Base-by-base conservation (phyloP, 2,329 filamentous ascomycete species). In the Botrytis paeoniae region DNA sequence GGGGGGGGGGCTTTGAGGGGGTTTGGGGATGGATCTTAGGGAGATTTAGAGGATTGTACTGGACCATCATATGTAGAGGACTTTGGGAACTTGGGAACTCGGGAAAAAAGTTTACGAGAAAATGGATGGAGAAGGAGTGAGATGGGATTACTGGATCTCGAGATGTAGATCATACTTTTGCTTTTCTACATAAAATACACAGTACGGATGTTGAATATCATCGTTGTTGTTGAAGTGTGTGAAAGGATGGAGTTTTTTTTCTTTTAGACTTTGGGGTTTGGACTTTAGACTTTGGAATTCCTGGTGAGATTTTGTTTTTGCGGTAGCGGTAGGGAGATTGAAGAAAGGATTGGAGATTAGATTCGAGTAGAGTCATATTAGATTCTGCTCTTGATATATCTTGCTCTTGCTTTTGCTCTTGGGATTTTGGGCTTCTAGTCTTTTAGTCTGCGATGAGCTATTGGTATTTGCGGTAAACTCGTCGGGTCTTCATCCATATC, bases 71-170 rank as follows among this genome's bases (percentile, higher is more conserved):
- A 10, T 25, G 4, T 9, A 70, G 32, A 51, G 35, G 12, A 12
- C 16, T 59, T 43, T 9, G 54, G 12, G 18, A 43, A 39, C 6
- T 69, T 74, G 71, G 68, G 0, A 51, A 25, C 4, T 25, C 4
- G 9, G 45, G 9, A 16, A 8, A 82, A 18, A 64, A 79, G 32
- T 82, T 85, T 5, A 72, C 76, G 22, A 84, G 83, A 81, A 81
- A 76, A 82, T 84, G 74, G 85, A 85, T 73, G 73, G 75, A 0
- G 72, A 77, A 9, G 83, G 84, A 8, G 82, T 81, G 0, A 1
- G 83, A 85, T 73, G 84, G 83, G 83, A 80, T 85, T 61, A 82
- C 85, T 69, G 79, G 81, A 20, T 84, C 83, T 0, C 62, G 75
- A 1, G 84, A 25, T 25, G 45, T 51, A 1, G 45, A 51, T 14